Percentiles rank a stretch among this genome's conserved stretches.
phyloP scores from a whole-genome alignment of 306 rosid genomes.

The Canavalia gladiata region DNA sequence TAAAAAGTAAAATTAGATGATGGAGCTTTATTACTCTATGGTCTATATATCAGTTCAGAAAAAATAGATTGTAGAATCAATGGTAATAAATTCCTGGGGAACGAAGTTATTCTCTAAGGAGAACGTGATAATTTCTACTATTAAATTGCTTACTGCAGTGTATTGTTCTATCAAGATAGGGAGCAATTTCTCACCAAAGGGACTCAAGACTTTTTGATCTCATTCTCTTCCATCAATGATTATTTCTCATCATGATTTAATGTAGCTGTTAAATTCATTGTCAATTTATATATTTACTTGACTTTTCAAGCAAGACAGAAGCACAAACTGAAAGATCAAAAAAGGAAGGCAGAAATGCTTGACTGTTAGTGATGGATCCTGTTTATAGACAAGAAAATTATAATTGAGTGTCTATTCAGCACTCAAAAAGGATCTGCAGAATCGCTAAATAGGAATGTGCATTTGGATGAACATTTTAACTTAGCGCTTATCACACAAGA shows the following conservation, averaged over 20 bases:
- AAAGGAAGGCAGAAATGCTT: not conserved
- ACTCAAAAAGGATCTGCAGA: not conserved
- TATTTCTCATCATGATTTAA: not conserved
- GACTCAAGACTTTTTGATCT: slow-evolving; percentile 1
- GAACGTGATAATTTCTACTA: slow-evolving; percentile 1
- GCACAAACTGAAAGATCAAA: slow-evolving; percentile 10
- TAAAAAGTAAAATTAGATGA: slow-evolving; percentile 22
- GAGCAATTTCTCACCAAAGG: slow-evolving; percentile 12
- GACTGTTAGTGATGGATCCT: not conserved
- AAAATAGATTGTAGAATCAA: slow-evolving; percentile 5
- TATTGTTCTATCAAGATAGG: slow-evolving; percentile 21
- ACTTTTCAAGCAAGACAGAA: slow-evolving; percentile 1
- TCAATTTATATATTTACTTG: not conserved
- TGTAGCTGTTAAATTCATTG: slow-evolving; percentile 4
- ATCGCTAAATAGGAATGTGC: slow-evolving; percentile 7
- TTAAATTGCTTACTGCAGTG: slow-evolving; percentile 1
- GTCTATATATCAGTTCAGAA: slow-evolving; percentile 10
- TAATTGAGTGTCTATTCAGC: not conserved
- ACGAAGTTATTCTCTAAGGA: not conserved
- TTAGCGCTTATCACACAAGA: not conserved
- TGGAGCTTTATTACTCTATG: not conserved
- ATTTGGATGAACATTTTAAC: not conserved
- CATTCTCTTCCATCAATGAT: not conserved
- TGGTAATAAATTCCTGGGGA: not conserved
- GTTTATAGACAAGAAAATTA: not conserved